Base-by-base conservation (phyloP, 2,329 filamentous ascomycete species). In the Epichloe gansuensis region DNA sequence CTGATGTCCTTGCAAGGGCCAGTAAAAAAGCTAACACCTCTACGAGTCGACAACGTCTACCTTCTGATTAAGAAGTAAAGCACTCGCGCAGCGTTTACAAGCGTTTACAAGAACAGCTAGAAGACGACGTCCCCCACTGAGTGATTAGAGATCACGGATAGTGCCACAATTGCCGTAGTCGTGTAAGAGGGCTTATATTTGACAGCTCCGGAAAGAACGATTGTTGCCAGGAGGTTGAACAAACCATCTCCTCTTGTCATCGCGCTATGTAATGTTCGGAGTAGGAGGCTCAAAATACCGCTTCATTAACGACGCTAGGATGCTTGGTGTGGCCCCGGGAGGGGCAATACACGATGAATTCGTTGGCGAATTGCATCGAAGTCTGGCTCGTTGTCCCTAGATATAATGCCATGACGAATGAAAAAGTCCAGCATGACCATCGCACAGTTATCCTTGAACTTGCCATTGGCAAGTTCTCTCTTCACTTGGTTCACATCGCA, bases 371-470 rank as follows among this genome's bases (percentile, higher is more conserved):
- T 89, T 68, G 89, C 83, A 56, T 85, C 74, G 63, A 85, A 89
- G 61, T 91, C 73, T 48, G 78, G 76, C 70, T 97, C 90, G 63
- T 89, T 88, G 60, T 87, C 86, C 43, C 73, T 68, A 8, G 84
- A 94, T 63, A 96, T 64, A 55, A 95, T 80, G 0, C 87, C 86
- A 67, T 89, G 87, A 50, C 91, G 78, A 58, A 95, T 75, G 64
- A 98, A 87, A 71, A 97, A 98, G 66, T 97, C 89, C 45, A 96
- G 69, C 64, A 93, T 71, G 47, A 95, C 80, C 53, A 93, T 66
- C 13, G 87, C 85, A 67, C 90, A 96, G 66, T 97, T 97, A 2
- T 90, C 86, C 73, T 98, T 98, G 73, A 91, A 98, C 59, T 84
- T 78, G 13, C 87, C 88, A 50, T 73, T 71, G 15, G 75, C 76